Evolutionary conservation across 2,329 filamentous ascomycete species (phyloP).

Genomic region (Aspergillus aculeatus): DNA sequence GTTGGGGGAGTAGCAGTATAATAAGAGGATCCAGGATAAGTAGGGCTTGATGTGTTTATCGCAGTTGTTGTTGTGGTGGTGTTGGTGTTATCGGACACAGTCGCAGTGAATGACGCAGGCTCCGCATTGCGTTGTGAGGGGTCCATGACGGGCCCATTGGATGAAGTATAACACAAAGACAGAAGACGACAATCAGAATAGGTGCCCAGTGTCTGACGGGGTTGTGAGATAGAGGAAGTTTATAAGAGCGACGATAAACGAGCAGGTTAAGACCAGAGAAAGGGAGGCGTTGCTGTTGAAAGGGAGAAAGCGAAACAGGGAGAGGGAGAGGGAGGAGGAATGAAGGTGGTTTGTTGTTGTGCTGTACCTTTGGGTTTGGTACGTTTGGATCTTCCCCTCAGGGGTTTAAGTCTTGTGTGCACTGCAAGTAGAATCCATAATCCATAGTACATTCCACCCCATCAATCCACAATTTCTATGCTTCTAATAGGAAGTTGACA

Average conservation of each 20-base stretch:
- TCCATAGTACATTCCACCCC: neutral
- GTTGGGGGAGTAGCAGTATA: constrained; percentile 18
- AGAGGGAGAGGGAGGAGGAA: neutral
- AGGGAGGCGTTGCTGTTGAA: neutral
- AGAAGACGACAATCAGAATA: neutral
- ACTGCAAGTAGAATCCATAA: no score
- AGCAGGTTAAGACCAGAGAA: neutral
- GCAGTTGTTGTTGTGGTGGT: neutral
- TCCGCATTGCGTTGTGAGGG: constrained; percentile 28
- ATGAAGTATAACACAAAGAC: neutral
- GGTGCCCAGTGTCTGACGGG: neutral
- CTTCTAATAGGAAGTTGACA: neutral
- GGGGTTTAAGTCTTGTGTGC: neutral
- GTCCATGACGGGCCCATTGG: constrained; percentile 29
- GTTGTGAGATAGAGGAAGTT: neutral
- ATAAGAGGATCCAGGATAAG: constrained; percentile 16
- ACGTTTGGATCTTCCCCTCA: neutral
- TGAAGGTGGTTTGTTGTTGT: neutral
- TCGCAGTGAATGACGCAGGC: constrained; percentile 22
- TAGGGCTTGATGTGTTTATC: constrained; percentile 11
- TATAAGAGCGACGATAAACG: neutral
- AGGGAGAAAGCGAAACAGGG: neutral
- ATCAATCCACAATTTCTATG: neutral
- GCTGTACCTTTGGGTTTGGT: neutral
- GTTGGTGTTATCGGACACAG: constrained; percentile 19